Base-by-base conservation (phyloP, 2,329 filamentous ascomycete species). In the Penicillium nordicum region DNA sequence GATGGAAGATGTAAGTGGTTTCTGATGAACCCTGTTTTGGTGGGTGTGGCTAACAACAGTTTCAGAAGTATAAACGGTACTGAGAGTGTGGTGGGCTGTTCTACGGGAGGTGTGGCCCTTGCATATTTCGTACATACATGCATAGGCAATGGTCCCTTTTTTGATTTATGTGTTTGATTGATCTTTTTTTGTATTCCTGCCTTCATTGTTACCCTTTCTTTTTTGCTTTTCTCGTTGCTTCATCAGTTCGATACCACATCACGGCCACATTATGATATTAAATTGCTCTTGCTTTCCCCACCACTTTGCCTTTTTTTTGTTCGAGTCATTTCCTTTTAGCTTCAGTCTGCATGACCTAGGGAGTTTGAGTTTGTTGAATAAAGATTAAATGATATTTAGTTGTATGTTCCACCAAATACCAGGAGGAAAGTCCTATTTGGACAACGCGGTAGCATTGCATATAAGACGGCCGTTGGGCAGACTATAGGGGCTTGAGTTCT, bases 1-100 rank as follows among this genome's bases (percentile, higher is more conserved):
- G 70, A 86, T 92, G 69, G 90, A 96, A 67, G 92, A 97, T 81
- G 93, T 96, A 78, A 84, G 91, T 87, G 63, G 23, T 46, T n/a
- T 8, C 16, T 6, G 23, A 16, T 30, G 52, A 34, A 50, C 10
- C 18, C 30, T 36, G n/a, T 21, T 23, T 21, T 5, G 29, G 29
- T 27, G 50, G 11, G 18, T 36, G 30, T 54, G 37, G 21, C 63
- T 62, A 38, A 60, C 46, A 11, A 1, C 52, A 14, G 27, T 30
- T 34, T 9, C 55, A 77, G 76, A 78, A 78, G 74, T 78, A 78
- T 63, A 77, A 77, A 66, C 69, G 68, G 50, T 70, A 76, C 62
- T 77, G 47, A 59, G 40, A 43, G 37, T 43, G 23, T 14, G 21
- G 10, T 25, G 27, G 27, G 29, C 29, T 23, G 36, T 16, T 37